phyloP scores from a whole-genome alignment of 139 green algal genomes.

The Micromonas commoda region DNA sequence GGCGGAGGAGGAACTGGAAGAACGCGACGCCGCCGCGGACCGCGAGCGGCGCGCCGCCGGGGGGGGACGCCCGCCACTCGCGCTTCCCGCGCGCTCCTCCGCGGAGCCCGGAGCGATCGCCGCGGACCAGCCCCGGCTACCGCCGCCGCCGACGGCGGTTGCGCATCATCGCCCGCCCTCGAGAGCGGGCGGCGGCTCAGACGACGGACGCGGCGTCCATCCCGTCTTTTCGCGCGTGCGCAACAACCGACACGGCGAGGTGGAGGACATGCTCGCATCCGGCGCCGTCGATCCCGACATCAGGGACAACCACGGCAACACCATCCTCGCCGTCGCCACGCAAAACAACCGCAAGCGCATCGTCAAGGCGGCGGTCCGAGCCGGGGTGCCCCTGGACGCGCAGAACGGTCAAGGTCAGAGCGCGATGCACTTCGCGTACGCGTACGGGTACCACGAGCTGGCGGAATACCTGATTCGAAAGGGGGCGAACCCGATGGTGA shows the following conservation, averaged over 20 bases:
- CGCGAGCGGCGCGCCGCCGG: neutral
- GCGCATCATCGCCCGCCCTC: neutral
- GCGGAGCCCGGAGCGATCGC: no score
- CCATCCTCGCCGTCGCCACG: slow-evolving; percentile 15
- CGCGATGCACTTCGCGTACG: slow-evolving; percentile 19
- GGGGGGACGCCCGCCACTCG: neutral
- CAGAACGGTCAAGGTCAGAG: slow-evolving; percentile 14
- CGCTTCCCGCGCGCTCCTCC: no score
- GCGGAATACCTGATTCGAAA: slow-evolving; percentile 20
- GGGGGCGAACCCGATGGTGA: neutral
- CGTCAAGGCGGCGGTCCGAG: neutral
- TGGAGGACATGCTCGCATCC: neutral
- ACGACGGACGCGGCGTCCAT: neutral
- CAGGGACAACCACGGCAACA: slow-evolving; percentile 10
- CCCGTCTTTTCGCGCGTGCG: slow-evolving; percentile 11
- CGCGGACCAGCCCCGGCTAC: no score
- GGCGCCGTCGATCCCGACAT: neutral
- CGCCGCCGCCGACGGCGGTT: no score
- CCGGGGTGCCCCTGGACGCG: slow-evolving; percentile 5
- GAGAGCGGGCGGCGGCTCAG: neutral
- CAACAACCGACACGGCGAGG: slow-evolving; percentile 10
- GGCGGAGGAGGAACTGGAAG: neutral
- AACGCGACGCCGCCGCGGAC: neutral
- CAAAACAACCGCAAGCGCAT: slow-evolving; percentile 29
- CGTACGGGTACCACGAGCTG: slow-evolving; percentile 17